Conservation (phyloP, 2,329 filamentous ascomycete genomes). For the Dactylella cylindrospora region DNA sequence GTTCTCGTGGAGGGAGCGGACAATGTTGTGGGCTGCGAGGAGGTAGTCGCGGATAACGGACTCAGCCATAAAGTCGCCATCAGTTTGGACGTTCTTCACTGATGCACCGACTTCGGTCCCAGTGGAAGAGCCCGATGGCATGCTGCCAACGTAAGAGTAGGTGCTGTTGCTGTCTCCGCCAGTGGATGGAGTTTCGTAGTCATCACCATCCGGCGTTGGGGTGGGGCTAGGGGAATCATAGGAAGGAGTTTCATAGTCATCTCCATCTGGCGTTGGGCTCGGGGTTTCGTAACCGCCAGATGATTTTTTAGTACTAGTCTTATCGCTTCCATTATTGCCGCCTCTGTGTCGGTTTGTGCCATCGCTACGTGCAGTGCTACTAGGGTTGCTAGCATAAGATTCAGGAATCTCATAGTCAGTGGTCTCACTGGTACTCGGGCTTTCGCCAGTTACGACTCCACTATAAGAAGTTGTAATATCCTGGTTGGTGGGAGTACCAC, state of each 20-base stretch:
- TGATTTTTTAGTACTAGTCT: too few relatives aligned
- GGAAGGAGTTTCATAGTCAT: background rate
- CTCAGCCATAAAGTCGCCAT: constrained; percentile 38
- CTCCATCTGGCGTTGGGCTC: background rate
- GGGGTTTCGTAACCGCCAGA: too few relatives aligned
- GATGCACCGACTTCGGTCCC: constrained; percentile 24
- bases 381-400: background rate
- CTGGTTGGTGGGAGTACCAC: background rate
- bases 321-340: background rate
- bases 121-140: constrained; percentile 39
- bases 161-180: background rate
- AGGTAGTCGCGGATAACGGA: constrained; percentile 29
- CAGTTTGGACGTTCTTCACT: constrained; percentile 24
- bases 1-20: constrained; percentile 26
- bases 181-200: background rate
- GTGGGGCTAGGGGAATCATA: too few relatives aligned
- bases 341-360: background rate
- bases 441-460: too few relatives aligned
- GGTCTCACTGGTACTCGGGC: background rate
- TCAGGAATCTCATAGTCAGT: too few relatives aligned
- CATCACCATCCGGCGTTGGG: background rate
- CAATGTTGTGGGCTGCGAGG: constrained; percentile 30
- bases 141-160: constrained; percentile 13
- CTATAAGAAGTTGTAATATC: background rate
- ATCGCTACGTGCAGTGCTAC: background rate